Evolutionary conservation across 225 moss, liverwort and hornwort species (phyloP).

Genomic region (Pseudoscleropodium purum): DNA sequence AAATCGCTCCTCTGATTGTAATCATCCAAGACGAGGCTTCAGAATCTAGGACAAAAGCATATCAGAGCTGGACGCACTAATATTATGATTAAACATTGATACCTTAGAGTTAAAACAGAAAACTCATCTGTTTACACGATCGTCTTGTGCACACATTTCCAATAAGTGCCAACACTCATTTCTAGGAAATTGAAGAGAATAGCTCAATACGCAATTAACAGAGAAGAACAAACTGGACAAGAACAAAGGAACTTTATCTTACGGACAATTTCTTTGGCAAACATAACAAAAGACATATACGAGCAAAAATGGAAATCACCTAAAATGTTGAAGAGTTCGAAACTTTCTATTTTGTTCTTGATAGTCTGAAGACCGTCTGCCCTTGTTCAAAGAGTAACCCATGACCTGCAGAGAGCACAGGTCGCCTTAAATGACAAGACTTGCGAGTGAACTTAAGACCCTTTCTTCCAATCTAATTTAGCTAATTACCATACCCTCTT

Average conservation of each 20-base stretch:
- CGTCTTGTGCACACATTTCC: neutral
- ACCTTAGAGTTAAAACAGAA: neutral
- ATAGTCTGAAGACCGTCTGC: slow-evolving; percentile 30
- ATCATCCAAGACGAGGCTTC: neutral
- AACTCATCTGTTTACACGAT: neutral
- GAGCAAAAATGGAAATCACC: slow-evolving; percentile 24
- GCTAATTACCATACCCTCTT: neutral
- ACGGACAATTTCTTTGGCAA: neutral
- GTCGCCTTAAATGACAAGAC: neutral
- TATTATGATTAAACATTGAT: neutral
- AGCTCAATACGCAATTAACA: neutral
- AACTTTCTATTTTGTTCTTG: slow-evolving; percentile 76
- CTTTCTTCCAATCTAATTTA: neutral
- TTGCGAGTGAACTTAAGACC: neutral
- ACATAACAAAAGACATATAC: neutral
- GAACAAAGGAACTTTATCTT: neutral
- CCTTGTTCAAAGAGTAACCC: slow-evolving; percentile 55
- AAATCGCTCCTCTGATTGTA: neutral
- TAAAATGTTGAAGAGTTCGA: slow-evolving; percentile 85
- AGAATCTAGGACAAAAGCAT: neutral
- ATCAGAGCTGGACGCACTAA: neutral
- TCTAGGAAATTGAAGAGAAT: neutral
- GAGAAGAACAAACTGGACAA: neutral
- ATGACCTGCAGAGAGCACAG: slow-evolving; percentile 39
- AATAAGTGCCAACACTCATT: neutral